These are phyloP conservation scores for Lithospermum erythrorhizon DNA, from an alignment of 257 asterid species.

Conservation along the genomic window DNA sequence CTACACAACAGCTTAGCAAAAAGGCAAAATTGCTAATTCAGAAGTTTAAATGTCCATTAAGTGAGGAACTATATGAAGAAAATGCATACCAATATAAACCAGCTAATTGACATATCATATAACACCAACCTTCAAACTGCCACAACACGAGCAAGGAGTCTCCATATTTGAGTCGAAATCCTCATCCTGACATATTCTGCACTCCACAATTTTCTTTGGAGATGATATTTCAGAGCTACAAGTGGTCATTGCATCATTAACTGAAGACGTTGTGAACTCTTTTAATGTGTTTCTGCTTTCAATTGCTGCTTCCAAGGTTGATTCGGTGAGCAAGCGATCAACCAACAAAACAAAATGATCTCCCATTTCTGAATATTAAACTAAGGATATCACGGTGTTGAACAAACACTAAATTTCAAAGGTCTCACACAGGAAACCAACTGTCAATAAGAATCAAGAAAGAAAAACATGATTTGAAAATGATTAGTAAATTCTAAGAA, in stretches of 20 bases:
- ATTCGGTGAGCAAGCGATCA: constrained; percentile 88
- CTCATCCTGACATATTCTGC: constrained; percentile 97
- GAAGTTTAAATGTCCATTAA: background rate
- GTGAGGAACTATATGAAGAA: background rate
- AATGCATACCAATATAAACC: background rate
- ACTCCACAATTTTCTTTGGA: constrained; percentile 66
- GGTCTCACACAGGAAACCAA: background rate
- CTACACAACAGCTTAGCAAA: constrained; percentile 12
- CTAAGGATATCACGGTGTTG: background rate
- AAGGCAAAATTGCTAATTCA: background rate
- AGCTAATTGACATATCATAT: background rate
- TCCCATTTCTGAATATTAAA: constrained; percentile 41
- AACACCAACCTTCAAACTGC: constrained; percentile 78
- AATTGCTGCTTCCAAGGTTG: constrained; percentile 88
- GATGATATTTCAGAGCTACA: constrained; percentile 32
- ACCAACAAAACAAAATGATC: constrained; percentile 30
- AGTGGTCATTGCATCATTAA: constrained; percentile 21
- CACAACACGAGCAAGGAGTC: constrained; percentile 91
- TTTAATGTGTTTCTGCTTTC: constrained; percentile 43
- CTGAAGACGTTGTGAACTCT: constrained; percentile 18
- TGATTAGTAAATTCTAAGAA: background rate
- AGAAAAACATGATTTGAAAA: background rate
- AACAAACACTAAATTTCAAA: background rate
- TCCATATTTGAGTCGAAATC: constrained; percentile 77
- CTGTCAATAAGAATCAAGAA: background rate